Conservation (phyloP, 164 flowering plant genomes). For the Vitis rupestris region DNA sequence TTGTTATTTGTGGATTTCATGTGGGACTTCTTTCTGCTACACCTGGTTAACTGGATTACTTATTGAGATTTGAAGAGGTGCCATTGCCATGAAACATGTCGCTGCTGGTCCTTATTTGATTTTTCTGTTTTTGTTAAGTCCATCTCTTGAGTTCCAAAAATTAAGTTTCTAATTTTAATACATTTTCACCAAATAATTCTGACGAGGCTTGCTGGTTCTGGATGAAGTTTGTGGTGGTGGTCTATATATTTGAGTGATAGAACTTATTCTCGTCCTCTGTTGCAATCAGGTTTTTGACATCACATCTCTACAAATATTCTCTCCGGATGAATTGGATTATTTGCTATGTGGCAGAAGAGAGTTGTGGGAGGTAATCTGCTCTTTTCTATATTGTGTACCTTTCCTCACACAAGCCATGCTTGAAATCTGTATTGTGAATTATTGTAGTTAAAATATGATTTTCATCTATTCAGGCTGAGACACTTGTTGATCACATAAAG, state of each 20-base stretch:
- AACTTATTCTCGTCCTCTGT: background rate
- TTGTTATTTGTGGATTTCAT: background rate
- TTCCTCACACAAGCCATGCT: background rate
- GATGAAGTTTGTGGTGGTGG: background rate
- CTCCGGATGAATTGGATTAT: conserved; percentile 83
- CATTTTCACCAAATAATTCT: background rate
- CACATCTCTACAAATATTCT: conserved; percentile 82
- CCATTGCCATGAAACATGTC: too few relatives aligned
- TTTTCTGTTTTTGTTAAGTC: too few relatives aligned
- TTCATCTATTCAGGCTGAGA: conserved; percentile 64
- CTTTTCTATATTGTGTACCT: background rate
- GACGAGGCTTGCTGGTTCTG: background rate
- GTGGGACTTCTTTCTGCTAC: too few relatives aligned
- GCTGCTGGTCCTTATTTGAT: too few relatives aligned
- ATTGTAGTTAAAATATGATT: background rate
- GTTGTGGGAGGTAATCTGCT: conserved; percentile 77
- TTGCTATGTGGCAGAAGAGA: conserved; percentile 96
- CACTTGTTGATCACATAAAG: conserved; percentile 88
- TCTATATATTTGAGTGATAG: background rate
- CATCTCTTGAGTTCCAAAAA: too few relatives aligned
- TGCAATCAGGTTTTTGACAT: conserved; percentile 82
- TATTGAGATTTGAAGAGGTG: too few relatives aligned
- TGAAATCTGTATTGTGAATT: background rate
- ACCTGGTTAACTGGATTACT: too few relatives aligned
- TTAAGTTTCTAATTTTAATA: too few relatives aligned